phyloP scores from a whole-genome alignment of 495 filamentous ascomycete genomes.

The Filosporella fistucella region DNA sequence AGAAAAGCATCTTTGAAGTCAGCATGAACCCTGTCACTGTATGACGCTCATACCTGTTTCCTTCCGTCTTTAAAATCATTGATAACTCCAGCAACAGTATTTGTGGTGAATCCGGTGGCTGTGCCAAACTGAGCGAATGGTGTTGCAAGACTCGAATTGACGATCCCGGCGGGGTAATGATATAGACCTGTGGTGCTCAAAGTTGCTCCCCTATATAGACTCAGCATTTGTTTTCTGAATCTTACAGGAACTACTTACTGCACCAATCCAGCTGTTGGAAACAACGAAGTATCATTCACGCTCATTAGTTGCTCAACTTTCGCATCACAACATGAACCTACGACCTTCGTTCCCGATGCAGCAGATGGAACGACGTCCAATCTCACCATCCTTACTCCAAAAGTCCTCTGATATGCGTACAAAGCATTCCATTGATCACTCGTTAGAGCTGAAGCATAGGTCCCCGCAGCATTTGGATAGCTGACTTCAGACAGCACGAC shows the following conservation, averaged over 20 bases:
- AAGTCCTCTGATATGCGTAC: constrained; percentile 52
- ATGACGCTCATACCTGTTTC: constrained; percentile 21
- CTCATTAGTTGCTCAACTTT: constrained; percentile 49
- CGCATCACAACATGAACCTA: constrained; percentile 40
- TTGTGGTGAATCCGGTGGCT: constrained; percentile 18
- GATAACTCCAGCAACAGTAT: constrained; percentile 50
- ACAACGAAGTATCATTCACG: constrained; percentile 42
- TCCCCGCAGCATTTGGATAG: constrained; percentile 38
- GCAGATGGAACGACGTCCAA: constrained; percentile 53
- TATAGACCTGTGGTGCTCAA: constrained; percentile 41
- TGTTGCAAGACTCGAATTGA: constrained; percentile 45
- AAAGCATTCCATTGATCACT: constrained; percentile 49
- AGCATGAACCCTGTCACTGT: neutral
- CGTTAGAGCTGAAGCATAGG: constrained; percentile 50
- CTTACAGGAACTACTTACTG: constrained; percentile 14
- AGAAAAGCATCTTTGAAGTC: constrained; percentile 64
- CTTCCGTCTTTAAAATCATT: constrained; percentile 53
- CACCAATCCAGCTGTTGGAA: constrained; percentile 45
- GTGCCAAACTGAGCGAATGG: constrained; percentile 47
- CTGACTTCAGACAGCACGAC: constrained; percentile 49
- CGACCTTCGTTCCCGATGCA: constrained; percentile 36
- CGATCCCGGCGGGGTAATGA: constrained; percentile 54
- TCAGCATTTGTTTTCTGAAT: neutral
- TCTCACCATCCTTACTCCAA: constrained; percentile 58
- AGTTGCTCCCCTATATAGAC: constrained; percentile 1